These are phyloP conservation scores for Teratosphaeriaceae sp. DNA, from an alignment of 2,329 filamentous ascomycete species.

Conservation along the genomic window DNA sequence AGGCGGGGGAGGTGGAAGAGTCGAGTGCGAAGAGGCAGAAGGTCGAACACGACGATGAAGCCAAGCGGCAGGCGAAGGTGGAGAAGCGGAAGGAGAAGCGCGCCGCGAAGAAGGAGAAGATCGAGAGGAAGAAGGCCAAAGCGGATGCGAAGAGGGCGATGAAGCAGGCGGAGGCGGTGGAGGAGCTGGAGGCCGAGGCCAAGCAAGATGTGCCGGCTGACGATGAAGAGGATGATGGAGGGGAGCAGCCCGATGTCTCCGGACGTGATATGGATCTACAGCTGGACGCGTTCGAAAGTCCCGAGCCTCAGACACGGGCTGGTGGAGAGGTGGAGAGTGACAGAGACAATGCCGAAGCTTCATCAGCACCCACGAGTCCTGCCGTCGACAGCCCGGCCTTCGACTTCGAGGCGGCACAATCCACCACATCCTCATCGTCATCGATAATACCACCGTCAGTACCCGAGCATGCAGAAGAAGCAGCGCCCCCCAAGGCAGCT, in stretches of 20 bases:
- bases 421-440: conserved; percentile 41
- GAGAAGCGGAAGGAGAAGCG: conserved; percentile 39
- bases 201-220: conserved; percentile 24
- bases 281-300: conserved; percentile 22
- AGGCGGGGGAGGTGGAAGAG: conserved; percentile 23
- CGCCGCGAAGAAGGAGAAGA: conserved; percentile 41
- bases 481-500: conserved; percentile 10
- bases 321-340: conserved; percentile 13
- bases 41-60: conserved; percentile 13
- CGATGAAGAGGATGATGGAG: conserved; percentile 16
- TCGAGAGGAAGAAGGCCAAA: conserved; percentile 32
- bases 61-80: conserved; percentile 31
- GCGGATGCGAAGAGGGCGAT: conserved; percentile 32
- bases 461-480: conserved; percentile 10
- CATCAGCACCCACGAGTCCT: conserved; percentile 32
- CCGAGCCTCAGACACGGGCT: conserved; percentile 19
- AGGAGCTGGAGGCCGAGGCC: conserved; percentile 17
- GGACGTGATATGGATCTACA: conserved; percentile 22
- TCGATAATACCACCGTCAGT: conserved; percentile 35
- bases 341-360: conserved; percentile 17
- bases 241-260: conserved; percentile 12
- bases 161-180: conserved; percentile 22
- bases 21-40: conserved; percentile 28
- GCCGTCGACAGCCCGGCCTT: conserved; percentile 34
- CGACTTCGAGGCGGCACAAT: conserved; percentile 33